Conservation (phyloP, 2,329 filamentous ascomycete genomes). For the Didymella arachidicola region DNA sequence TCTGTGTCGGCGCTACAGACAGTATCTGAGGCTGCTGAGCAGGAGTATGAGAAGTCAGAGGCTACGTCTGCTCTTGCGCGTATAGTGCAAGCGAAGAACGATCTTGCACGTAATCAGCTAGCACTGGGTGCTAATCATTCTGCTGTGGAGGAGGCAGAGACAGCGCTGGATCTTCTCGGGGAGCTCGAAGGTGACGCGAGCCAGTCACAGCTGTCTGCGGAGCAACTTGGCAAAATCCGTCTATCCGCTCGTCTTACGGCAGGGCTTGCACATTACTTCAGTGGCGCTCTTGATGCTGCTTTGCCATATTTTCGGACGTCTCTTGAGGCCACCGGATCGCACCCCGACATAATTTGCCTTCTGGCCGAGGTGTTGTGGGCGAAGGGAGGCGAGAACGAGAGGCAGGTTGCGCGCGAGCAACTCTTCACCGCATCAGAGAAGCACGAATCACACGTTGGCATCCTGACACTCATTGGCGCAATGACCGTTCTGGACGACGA, state of each 20-base stretch:
- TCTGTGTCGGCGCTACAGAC: slow-evolving; percentile 70
- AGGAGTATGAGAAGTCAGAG: slow-evolving; percentile 84
- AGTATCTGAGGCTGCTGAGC: slow-evolving; percentile 75
- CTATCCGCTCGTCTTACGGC: slow-evolving; percentile 86
- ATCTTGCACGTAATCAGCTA: slow-evolving; percentile 84
- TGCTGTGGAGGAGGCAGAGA: slow-evolving; percentile 81
- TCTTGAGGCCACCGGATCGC: slow-evolving; percentile 75
- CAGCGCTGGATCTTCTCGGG: slow-evolving; percentile 77
- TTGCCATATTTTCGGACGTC: slow-evolving; percentile 82
- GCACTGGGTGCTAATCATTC: slow-evolving; percentile 69
- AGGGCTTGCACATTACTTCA: slow-evolving; percentile 82
- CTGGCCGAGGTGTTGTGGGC: slow-evolving; percentile 94
- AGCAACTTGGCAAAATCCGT: slow-evolving; percentile 73
- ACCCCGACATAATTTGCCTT: slow-evolving; percentile 85
- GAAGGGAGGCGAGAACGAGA: slow-evolving; percentile 76
- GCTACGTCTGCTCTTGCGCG: slow-evolving; percentile 74
- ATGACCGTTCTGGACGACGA: slow-evolving; percentile 85
- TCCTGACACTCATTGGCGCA: slow-evolving; percentile 81
- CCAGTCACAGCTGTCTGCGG: slow-evolving; percentile 63
- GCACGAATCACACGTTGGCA: slow-evolving; percentile 77
- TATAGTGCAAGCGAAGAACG: slow-evolving; percentile 84
- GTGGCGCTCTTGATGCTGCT: slow-evolving; percentile 69
- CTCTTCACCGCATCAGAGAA: slow-evolving; percentile 82
- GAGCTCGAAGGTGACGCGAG: slow-evolving; percentile 65
- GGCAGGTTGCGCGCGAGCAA: slow-evolving; percentile 77